Percentiles rank a stretch among this genome's conserved stretches.
These are phyloP conservation scores for Leccinum variicolor DNA, from an alignment of 768 basidiomycete genomes.

Conservation along the genomic window DNA sequence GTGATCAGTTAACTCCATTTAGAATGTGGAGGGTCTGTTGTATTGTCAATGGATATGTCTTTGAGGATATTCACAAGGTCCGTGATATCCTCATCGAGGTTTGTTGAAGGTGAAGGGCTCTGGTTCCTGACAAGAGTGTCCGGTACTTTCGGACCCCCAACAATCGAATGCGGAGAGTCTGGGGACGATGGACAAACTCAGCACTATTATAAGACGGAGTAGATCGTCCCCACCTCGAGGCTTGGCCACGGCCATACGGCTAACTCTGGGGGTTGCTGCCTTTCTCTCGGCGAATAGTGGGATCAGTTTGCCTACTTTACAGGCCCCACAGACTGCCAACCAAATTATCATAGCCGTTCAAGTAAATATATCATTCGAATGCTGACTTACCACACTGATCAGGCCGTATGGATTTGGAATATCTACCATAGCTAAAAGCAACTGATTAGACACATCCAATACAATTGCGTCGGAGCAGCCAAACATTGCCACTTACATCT, in stretches of 20 bases:
- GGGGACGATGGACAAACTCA: neutral
- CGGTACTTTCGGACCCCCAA: neutral
- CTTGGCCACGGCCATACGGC: slow-evolving; percentile 43
- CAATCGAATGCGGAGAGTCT: slow-evolving; percentile 16
- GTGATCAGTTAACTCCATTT: neutral
- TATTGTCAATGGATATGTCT: slow-evolving; percentile 9
- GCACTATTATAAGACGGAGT: neutral
- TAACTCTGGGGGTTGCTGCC: slow-evolving; percentile 34
- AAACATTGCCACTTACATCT: slow-evolving; percentile 43
- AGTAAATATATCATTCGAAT: neutral
- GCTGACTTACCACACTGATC: slow-evolving; percentile 55
- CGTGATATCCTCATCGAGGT: slow-evolving; percentile 4
- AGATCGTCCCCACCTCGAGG: slow-evolving; percentile 39
- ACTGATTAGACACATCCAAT: slow-evolving; percentile 3
- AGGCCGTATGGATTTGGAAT: slow-evolving; percentile 68
- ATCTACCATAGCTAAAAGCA: slow-evolving; percentile 60
- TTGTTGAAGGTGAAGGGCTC: neutral
- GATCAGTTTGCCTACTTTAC: slow-evolving; percentile 54
- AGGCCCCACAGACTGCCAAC: slow-evolving; percentile 59
- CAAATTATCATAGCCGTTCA: neutral
- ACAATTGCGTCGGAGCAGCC: neutral
- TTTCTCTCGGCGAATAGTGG: slow-evolving; percentile 50
- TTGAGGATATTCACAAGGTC: slow-evolving; percentile 10
- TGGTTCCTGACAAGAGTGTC: neutral
- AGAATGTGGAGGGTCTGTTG: neutral